Evolutionary conservation across 352 stramenopile genomes (phyloP), one percentile per base, ranked within the genome.

Genomic region (Aphanomyces stellatus): DNA sequence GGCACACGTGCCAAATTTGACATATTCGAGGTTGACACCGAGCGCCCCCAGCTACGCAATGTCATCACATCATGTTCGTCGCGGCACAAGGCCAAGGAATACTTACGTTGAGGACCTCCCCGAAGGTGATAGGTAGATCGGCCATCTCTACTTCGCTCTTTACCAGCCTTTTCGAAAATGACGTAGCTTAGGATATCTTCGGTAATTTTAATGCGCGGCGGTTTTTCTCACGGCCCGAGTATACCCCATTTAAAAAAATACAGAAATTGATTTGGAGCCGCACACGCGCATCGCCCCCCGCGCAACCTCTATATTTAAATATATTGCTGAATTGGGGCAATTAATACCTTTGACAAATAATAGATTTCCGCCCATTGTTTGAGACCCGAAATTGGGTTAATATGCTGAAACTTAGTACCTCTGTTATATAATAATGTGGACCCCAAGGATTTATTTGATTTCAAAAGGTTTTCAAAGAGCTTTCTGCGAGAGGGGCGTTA

Each of bases 1-100:
- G 22, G 96, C 96, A 69, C 91, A 93, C 42, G 87, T 91, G 66
- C 88, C 88, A 70, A 97, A 96, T 81, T 96, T 96, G 67, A 97
- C 90, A 87, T 91, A 95, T 71, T 95, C 87, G 25, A 82, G 77
- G 71, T 93, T 92, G 66, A 97, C 84, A 40, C 91, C 91, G 22
- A 97, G 72, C 56, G 85, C 77, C 71, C 79, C 80, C 78, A 97
- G 74, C 86, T 95, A 70, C 65, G 77, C 8, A n/a, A 28, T 63
- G 49, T 59, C 43, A 33, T 51, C 27, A n/a, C n/a, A n/a, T n/a
- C n/a, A n/a, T n/a, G n/a, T n/a, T n/a, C 25, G 25, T 17, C 49
- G 25, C 49, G 27, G 15, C 25, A 65, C 34, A 24, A 55, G 30
- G n/a, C 13, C 1, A n/a, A 11, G 13, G 27, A 33, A 22, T 63